Base-by-base conservation (phyloP, 805 yeast genomes). In the Candida pseudofarinosa region DNA sequence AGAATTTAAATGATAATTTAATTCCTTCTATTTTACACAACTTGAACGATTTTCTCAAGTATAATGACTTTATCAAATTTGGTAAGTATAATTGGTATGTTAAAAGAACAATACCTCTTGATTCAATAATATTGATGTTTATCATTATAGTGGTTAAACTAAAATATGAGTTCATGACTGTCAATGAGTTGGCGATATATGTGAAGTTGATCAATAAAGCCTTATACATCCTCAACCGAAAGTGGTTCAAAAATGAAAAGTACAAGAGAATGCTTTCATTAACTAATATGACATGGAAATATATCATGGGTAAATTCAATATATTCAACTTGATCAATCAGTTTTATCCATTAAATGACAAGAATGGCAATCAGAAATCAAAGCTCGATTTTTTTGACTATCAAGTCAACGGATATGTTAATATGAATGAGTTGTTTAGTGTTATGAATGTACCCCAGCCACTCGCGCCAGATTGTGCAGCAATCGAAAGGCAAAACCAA, bases 51-150 rank as follows among this genome's bases (percentile, higher is more conserved):
- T 80, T 79, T 51, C 58, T 76, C 45, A 73, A 74, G 53, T 71
- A 75, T 48, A 73, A 74, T 43, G 76, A 77, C 48, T 76, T 75
- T 50, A 69, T 73, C 43, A 69, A 73, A 39, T 76, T 73, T 53
- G 78, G 78, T 4, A 69, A 73, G 43, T 80, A 66, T 56, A 80
- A 79, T 50, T 80, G 85, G 85, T 80, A 78, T 48, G 68, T 79
- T 38, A 73, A 79, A 52, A 65, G 81, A 36, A 76, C 78, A n/a
- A 71, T 80, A 38, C 85, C 85, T 2, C 64, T 79, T 40, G 83
- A 80, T 56, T 77, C 81, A 5, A 69, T 80, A 13, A 74, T 79
- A 12, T 55, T 79, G 41, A 60, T 79, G 45, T 63, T 77, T 49
- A 74, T 77, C 12, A 75, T 79, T 26, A 65, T 80, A 39, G 70